Evolutionary conservation across 768 basidiomycete species (phyloP).

Genomic region (Boletus rufocinnamomeus): DNA sequence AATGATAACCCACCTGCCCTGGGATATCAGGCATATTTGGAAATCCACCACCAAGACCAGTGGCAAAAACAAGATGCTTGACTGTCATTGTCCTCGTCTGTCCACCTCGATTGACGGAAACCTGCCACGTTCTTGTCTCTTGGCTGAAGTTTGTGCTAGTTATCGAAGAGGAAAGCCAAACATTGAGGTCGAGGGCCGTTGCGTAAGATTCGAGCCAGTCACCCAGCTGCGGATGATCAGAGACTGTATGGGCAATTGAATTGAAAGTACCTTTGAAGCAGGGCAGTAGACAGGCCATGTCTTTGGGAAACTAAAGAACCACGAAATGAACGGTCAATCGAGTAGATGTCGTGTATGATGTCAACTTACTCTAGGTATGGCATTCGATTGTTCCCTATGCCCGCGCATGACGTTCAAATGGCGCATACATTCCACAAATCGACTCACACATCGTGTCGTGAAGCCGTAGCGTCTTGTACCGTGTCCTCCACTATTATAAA

Average conservation of each 20-base stretch:
- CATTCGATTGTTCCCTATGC: slow-evolving; percentile 51
- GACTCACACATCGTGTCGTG: slow-evolving; percentile 53
- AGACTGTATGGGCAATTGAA: neutral
- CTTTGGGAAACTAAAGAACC: slow-evolving; percentile 46
- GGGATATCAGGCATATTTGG: slow-evolving; percentile 49
- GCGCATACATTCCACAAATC: slow-evolving; percentile 3
- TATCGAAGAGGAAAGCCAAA: slow-evolving; percentile 55
- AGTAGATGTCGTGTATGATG: neutral
- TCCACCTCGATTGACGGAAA: slow-evolving; percentile 37
- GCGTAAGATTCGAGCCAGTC: slow-evolving; percentile 68
- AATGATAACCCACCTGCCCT: slow-evolving; percentile 38
- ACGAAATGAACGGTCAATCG: neutral
- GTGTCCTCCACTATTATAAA: slow-evolving; percentile 46
- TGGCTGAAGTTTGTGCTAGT: slow-evolving; percentile 37
- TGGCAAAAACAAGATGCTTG: slow-evolving; percentile 57
- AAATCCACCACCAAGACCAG: slow-evolving; percentile 50
- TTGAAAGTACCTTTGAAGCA: slow-evolving; percentile 45
- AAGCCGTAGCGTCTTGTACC: slow-evolving; percentile 57
- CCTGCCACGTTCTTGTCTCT: slow-evolving; percentile 43
- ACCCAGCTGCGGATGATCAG: slow-evolving; percentile 42
- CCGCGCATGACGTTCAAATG: neutral
- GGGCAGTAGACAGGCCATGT: slow-evolving; percentile 55
- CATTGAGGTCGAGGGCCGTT: slow-evolving; percentile 55
- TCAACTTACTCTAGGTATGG: slow-evolving; percentile 52
- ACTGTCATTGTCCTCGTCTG: slow-evolving; percentile 37